Base-by-base conservation (phyloP, 805 yeast species). In the Suhomyces vadensis region DNA sequence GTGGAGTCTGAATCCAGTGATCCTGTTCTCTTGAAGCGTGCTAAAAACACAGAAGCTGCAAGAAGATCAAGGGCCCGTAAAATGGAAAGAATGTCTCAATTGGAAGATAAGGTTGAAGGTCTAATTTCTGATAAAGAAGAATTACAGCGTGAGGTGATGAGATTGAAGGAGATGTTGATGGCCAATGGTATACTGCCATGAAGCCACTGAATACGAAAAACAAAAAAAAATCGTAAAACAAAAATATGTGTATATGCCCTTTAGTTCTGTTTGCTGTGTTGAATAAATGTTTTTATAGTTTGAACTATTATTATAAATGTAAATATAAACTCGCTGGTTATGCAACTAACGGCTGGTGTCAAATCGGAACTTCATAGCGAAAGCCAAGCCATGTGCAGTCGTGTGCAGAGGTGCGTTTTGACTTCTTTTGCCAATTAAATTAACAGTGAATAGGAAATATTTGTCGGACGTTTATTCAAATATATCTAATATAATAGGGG, bases 21-120 rank as follows among this genome's bases (percentile, higher is more conserved):
- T 64, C 79, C 84, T n/a, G 78, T 77, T 45, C 79, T 88, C 37
- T 64, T 86, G 57, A 92, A 92, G 73, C 83, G 98, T 63, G 98
- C 98, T 6, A 83, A 92, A 67, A 92, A 94, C 77, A 92, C 92
- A n/a, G 96, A 90, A 63, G 97, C 98, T 54, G 97, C 97, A 6
- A 82, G 97, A 66, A 81, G 97, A 61, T 89, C 96, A 21, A 77
- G 97, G 59, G 97, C 97, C 19, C 82, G 96, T 64, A 89, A 91
- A 67, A 82, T 86, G 83, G 87, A 87, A 64, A 80, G 95, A 65
- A 86, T 91, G 88, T 57, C 67, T 48, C 92, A 87, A 63, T 73
- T 91, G 62, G 97, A 91, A 67, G 79, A 67, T 19, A 82, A 80
- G 64, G 94, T 90, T 42, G 88, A 83, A 52, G 76, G 65, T 24